Percentiles rank a stretch among this genome's conserved stretches.
Conservation (phyloP, 345 rosid species). For the Eucalyptus pauciflora region DNA sequence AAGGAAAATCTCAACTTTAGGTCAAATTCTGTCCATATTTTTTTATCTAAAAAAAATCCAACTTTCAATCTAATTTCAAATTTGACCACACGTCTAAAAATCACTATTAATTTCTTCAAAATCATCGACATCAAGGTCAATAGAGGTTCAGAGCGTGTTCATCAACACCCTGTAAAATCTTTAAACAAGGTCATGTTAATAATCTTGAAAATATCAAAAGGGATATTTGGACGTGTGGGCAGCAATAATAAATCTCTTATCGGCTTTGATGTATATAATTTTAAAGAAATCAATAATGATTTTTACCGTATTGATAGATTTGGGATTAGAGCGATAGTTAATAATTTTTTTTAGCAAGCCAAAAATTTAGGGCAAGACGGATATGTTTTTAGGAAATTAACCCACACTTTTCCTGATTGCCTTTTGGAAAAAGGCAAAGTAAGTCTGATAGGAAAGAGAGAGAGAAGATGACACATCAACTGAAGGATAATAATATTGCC, state of each 20-base stretch:
- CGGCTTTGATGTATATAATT: neutral
- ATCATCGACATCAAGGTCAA: neutral
- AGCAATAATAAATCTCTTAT: too few relatives aligned
- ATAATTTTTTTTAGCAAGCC: neutral
- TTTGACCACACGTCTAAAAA: too few relatives aligned
- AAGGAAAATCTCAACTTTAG: too few relatives aligned
- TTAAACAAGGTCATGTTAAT: neutral
- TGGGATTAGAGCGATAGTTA: too few relatives aligned
- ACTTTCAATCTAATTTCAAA: too few relatives aligned
- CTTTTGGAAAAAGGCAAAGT: neutral
- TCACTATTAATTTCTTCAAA: neutral
- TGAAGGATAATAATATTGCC: neutral
- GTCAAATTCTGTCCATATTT: too few relatives aligned
- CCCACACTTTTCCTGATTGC: neutral
- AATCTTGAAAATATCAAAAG: neutral
- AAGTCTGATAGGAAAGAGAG: neutral
- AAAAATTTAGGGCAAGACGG: too few relatives aligned
- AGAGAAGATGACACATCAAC: too few relatives aligned
- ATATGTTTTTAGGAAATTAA: neutral
- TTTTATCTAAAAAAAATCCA: too few relatives aligned
- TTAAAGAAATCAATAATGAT: neutral
- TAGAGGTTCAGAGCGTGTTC: too few relatives aligned
- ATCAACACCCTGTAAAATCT: too few relatives aligned
- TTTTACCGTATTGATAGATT: rapidly evolving
- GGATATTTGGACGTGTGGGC: too few relatives aligned